Conservation (phyloP, 805 yeast genomes). For the Candida maltosa region DNA sequence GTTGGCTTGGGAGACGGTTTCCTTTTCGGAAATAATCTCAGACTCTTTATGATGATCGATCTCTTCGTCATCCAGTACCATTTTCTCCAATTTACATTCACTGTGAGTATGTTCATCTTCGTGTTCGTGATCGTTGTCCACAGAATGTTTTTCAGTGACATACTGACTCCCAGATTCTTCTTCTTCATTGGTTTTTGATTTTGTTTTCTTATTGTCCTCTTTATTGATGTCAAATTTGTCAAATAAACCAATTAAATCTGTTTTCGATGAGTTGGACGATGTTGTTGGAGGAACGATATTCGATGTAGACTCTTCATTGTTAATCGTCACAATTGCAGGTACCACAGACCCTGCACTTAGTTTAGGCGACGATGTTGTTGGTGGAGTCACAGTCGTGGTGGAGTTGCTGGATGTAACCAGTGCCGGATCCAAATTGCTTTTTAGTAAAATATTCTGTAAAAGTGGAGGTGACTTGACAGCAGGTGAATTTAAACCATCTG, state of each 20-base stretch:
- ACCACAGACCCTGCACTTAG: constrained; percentile 9
- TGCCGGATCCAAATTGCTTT: too few species aligned
- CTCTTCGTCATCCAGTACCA: constrained; percentile 5
- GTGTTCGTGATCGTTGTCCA: not conserved
- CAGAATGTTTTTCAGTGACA: not conserved
- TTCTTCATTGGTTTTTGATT: not conserved
- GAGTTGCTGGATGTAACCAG: too few species aligned
- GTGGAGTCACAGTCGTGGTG: constrained; percentile 6
- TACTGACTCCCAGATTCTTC: constrained; percentile 2
- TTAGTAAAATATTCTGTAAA: too few species aligned
- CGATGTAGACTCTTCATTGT: constrained; percentile 11
- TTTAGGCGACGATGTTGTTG: constrained; percentile 10
- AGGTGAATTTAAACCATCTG: too few species aligned
- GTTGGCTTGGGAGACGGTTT: too few species aligned
- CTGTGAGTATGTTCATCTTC: constrained; percentile 2
- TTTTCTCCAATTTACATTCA: constrained; percentile 5
- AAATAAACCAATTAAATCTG: constrained; percentile 30
- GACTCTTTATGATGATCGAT: constrained; percentile 1
- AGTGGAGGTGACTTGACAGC: not conserved
- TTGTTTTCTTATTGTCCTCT: not conserved
- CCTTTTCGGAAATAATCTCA: not conserved
- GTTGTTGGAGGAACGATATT: too few species aligned
- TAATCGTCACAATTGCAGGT: constrained; percentile 19
- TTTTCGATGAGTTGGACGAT: constrained; percentile 4
- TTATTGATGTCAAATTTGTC: constrained; percentile 29